Conservation (phyloP, 2,329 filamentous ascomycete species). For the Ampelomyces quisqualis region DNA sequence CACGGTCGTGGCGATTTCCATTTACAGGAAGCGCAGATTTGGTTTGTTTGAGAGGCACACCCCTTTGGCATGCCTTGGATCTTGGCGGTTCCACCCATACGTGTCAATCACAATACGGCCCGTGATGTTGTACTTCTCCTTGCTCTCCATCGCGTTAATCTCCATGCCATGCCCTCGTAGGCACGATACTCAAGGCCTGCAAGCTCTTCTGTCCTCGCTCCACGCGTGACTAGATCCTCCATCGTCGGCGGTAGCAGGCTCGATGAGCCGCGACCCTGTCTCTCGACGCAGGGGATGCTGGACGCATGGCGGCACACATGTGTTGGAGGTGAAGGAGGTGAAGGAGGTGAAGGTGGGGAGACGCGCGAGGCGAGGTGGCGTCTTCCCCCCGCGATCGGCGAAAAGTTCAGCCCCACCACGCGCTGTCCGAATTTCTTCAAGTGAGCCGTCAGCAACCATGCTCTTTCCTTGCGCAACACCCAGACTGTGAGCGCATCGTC, state of each 20-base stretch:
- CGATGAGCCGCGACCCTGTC: too few species aligned
- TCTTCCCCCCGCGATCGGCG: constrained; percentile 1
- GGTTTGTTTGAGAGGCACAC: constrained; percentile 41
- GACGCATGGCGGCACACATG: neutral
- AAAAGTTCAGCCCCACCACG: constrained; percentile 1
- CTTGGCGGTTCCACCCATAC: constrained; percentile 54
- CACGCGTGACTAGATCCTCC: constrained; percentile 48
- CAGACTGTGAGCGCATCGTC: constrained; percentile 5
- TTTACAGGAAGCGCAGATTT: constrained; percentile 9
- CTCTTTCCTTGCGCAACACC: constrained; percentile 11
- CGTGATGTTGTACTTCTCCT: constrained; percentile 49
- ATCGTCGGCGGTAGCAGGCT: too few species aligned
- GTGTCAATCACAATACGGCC: constrained; percentile 55
- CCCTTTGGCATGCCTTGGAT: constrained; percentile 46
- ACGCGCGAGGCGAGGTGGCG: neutral
- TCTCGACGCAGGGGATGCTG: too few species aligned
- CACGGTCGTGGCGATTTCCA: constrained; percentile 5
- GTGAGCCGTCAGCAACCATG: constrained; percentile 1
- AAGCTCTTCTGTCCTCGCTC: constrained; percentile 50
- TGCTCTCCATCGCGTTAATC: constrained; percentile 33
- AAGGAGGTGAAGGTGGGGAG: neutral
- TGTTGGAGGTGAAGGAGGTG: neutral
- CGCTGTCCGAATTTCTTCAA: constrained; percentile 3
- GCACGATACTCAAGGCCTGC: constrained; percentile 54
- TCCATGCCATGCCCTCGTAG: constrained; percentile 51